Base-by-base conservation (phyloP, 2,329 filamentous ascomycete species). In the Leptographium lundbergii region DNA sequence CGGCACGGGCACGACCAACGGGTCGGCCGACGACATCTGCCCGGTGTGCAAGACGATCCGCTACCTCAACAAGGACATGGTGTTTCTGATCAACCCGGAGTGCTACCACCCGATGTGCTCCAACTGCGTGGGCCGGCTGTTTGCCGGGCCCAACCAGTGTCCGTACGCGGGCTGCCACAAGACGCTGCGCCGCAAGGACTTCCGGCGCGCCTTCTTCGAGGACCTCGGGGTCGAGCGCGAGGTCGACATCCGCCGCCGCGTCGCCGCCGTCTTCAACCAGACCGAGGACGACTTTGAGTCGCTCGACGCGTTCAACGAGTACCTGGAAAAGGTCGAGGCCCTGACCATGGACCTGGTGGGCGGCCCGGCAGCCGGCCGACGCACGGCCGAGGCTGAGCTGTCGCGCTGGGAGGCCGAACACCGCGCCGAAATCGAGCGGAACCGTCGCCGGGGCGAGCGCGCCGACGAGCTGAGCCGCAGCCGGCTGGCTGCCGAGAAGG, bases 21-120 rank as follows among this genome's bases (percentile, higher is more conserved):
- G 64, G 54, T 62, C 63, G 22, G 58, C 60, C 17, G 62, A 64
- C 60, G 91, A 96, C 73, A 88, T 91, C 69, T 99, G 94, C 75
- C 94, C 92, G 60, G 89, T 97, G 66, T 99, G 94, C 87, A 96
- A 96, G 75, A 95, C 91, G 61, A 89, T 89, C 61, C 89, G 91
- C 64, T 97, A 97, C 77, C 87, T 97, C 68, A 96, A 96, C 77
- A 86, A 85, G 62, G 87, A 91, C 75, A 91, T 99, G 82, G 82
- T 87, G 64, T 97, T 99, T 75, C 87, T 94, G 66, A 91, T 99
- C 76, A 96, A 97, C 72, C 90, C 92, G 10, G 91, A 95, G 78
- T 99, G 94, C 81, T 99, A 99, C 78, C 94, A 99, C 78, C 90
- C 90, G 66, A 97, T 99, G 89, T 99, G 94, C 78, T 87, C 90